A percentile compares a stretch with the other conserved stretches of the same genome.
Conservation (phyloP, 2,329 filamentous ascomycete genomes). For the Cercospora sojina region DNA sequence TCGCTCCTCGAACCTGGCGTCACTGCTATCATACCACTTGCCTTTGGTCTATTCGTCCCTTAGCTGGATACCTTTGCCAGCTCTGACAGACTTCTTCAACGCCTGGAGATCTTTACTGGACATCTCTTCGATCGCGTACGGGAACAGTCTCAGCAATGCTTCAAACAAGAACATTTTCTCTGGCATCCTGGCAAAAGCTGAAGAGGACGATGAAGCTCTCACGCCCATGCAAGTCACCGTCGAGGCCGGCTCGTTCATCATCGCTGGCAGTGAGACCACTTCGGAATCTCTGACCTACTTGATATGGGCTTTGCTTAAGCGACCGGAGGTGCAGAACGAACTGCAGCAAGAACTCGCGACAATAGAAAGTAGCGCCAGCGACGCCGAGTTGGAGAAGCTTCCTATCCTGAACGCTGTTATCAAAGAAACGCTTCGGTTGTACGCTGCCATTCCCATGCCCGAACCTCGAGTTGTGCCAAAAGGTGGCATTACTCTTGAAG, state of each 20-base stretch:
- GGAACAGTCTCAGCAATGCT: conserved; percentile 4
- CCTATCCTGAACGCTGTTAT: conserved; percentile 29
- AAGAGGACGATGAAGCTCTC: background rate
- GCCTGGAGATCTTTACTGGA: background rate
- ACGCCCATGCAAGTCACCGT: conserved; percentile 23
- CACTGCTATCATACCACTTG: background rate
- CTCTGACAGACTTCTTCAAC: conserved; percentile 1
- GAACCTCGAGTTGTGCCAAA: conserved; percentile 32
- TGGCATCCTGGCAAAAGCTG: background rate
- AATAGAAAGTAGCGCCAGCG: conserved; percentile 20
- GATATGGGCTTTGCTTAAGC: conserved; percentile 32
- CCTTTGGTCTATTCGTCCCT: background rate
- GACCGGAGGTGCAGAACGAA: conserved; percentile 22
- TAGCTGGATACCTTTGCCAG: background rate
- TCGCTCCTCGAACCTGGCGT: background rate
- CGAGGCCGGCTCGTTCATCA: conserved; percentile 34
- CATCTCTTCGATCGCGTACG: conserved; percentile 3
- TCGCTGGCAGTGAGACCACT: conserved; percentile 37
- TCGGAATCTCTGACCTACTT: conserved; percentile 35
- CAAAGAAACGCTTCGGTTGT: conserved; percentile 35
- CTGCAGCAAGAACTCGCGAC: conserved; percentile 30
- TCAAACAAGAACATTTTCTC: conserved; percentile 4
- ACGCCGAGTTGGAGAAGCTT: conserved; percentile 28
- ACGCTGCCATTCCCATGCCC: conserved; percentile 34
- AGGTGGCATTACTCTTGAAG: conserved; percentile 25